phyloP scores from a whole-genome alignment of 2,329 filamentous ascomycete species.

The Exophiala xenobiotica region DNA sequence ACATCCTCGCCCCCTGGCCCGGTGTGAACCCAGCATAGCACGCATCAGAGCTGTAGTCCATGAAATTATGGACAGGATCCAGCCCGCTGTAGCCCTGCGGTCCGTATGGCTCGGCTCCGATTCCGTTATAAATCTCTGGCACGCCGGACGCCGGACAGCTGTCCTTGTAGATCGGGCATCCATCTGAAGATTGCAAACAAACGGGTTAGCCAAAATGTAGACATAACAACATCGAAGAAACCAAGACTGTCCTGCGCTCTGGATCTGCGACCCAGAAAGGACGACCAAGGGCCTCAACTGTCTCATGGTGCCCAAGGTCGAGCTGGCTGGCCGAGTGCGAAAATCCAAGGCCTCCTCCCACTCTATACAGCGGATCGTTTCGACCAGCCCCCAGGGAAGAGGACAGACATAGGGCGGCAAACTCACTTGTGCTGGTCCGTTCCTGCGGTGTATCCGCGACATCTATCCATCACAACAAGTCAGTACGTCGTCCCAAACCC shows the following conservation, averaged over 20 bases:
- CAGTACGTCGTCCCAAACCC: no score
- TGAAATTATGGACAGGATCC: slow-evolving; percentile 59
- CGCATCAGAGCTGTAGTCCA: slow-evolving; percentile 59
- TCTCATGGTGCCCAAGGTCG: no score
- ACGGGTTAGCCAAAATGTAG: background rate
- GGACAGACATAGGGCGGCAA: background rate
- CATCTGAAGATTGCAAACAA: slow-evolving; percentile 37
- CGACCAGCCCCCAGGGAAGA: background rate
- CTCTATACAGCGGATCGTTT: no score
- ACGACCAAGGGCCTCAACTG: no score
- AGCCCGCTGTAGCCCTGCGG: slow-evolving; percentile 38
- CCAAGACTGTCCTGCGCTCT: no score
- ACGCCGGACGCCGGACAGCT: slow-evolving; percentile 45
- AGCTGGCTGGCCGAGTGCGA: no score
- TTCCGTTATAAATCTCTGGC: slow-evolving; percentile 10
- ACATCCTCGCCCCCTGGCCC: slow-evolving; percentile 52
- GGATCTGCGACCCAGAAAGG: no score
- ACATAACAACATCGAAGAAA: background rate
- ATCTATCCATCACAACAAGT: no score
- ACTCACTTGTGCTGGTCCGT: slow-evolving; percentile 51
- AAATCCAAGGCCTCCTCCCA: no score
- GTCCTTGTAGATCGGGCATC: slow-evolving; percentile 54
- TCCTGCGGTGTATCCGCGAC: slow-evolving; percentile 47
- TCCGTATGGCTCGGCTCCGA: slow-evolving; percentile 18
- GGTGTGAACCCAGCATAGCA: slow-evolving; percentile 56